Evolutionary conservation across 257 asterid genomes (phyloP).

Genomic region (Solanum bulbocastanum): DNA sequence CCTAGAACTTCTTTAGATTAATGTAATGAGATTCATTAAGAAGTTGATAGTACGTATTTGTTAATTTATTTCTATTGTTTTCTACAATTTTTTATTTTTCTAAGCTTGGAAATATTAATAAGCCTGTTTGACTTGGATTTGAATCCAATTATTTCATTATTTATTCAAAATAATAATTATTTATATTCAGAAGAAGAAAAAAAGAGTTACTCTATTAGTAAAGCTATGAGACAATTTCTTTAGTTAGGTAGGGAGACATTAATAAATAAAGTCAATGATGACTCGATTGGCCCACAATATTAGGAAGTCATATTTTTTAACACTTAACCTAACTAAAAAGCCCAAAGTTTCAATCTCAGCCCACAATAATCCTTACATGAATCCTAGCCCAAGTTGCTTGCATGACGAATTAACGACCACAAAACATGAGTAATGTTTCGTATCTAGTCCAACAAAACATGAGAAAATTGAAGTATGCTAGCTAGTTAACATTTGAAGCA

Average conservation of each 20-base stretch:
- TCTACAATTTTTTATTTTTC: background rate
- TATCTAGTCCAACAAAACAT: background rate
- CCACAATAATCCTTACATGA: background rate
- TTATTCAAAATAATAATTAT: background rate
- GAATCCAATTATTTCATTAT: background rate
- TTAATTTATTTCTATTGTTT: background rate
- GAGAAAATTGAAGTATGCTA: background rate
- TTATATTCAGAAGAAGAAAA: background rate
- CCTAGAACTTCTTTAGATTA: background rate
- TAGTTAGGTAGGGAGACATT: background rate
- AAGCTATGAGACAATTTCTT: background rate
- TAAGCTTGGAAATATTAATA: background rate
- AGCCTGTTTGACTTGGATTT: background rate
- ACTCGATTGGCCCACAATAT: background rate
- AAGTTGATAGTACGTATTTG: background rate
- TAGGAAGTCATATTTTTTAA: background rate
- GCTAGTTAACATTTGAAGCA: background rate
- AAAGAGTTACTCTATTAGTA: background rate
- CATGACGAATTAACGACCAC: background rate
- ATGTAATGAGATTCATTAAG: background rate
- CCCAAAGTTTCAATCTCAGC: background rate
- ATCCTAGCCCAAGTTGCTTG: background rate
- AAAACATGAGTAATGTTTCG: background rate
- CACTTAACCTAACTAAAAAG: background rate
- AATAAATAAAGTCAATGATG: background rate